Percentiles rank a stretch among this genome's conserved stretches.
These are phyloP conservation scores for Henningerozyma blattae DNA, from an alignment of 805 yeast species.

Conservation along the genomic window DNA sequence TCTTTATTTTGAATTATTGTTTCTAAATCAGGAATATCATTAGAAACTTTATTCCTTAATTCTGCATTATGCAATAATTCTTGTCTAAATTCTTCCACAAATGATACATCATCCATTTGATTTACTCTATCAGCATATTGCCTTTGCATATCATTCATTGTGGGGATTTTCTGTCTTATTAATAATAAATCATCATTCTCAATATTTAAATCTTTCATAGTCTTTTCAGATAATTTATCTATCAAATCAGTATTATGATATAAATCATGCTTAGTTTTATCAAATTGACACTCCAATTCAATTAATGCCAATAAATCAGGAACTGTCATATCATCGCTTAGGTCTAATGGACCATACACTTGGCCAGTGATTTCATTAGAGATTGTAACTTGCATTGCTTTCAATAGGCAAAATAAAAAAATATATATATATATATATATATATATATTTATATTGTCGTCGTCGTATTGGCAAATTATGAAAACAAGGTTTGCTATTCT, in stretches of 20 bases:
- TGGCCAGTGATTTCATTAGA: slow-evolving; percentile 38
- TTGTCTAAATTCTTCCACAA: slow-evolving; percentile 38
- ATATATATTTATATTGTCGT: too few relatives aligned
- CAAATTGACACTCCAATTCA: slow-evolving; percentile 54
- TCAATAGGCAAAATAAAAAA: too few relatives aligned
- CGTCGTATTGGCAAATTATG: too few relatives aligned
- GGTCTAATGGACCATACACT: slow-evolving; percentile 41
- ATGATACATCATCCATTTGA: slow-evolving; percentile 11
- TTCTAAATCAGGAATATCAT: slow-evolving; percentile 37
- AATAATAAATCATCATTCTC: slow-evolving; percentile 50
- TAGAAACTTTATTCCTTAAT: slow-evolving; percentile 25
- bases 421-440: too few relatives aligned
- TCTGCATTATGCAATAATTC: slow-evolving; percentile 33
- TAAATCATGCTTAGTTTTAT: slow-evolving; percentile 35
- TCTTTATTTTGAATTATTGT: slow-evolving; percentile 35
- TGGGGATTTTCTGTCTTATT: slow-evolving; percentile 18
- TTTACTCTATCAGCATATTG: neutral
- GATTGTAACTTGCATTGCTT: slow-evolving; percentile 38
- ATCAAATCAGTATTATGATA: slow-evolving; percentile 35
- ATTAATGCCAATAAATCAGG: slow-evolving; percentile 63
- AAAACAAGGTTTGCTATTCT: too few relatives aligned
- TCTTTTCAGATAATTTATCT: slow-evolving; percentile 15
- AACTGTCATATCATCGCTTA: slow-evolving; percentile 50
- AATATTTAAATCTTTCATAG: slow-evolving; percentile 37
- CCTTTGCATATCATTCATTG: neutral